Evolutionary conservation across 176 grass and related monocot genomes (phyloP).

Genomic region (Saccharum officinarum): DNA sequence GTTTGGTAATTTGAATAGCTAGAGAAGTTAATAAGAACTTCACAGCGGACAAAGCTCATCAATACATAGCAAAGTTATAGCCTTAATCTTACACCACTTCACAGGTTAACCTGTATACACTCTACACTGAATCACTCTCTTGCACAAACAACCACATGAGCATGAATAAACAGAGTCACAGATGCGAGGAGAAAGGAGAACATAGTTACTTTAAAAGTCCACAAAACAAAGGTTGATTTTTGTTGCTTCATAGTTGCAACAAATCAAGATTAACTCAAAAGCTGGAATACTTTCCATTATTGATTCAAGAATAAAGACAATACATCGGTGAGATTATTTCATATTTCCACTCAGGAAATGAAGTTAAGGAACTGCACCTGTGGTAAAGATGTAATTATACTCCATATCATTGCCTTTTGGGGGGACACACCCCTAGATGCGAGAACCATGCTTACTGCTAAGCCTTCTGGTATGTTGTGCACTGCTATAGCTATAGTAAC

Average conservation of each 20-base stretch:
- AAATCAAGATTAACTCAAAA: background rate
- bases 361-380: slow-evolving; percentile 59
- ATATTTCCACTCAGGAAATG: slow-evolving; percentile 24
- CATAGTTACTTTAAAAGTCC: slow-evolving; percentile 7
- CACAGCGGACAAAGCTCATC: background rate
- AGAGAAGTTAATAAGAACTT: background rate
- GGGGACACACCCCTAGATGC: slow-evolving; percentile 85
- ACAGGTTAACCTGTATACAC: background rate
- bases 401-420: slow-evolving; percentile 97
- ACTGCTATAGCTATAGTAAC: slow-evolving; percentile 96
- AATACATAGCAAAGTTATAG: background rate
- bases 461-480: slow-evolving; percentile 98
- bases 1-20: background rate
- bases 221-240: background rate
- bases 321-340: background rate
- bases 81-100: background rate
- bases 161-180: background rate
- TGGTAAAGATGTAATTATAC: slow-evolving; percentile 95
- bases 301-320: background rate
- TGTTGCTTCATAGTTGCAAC: background rate
- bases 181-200: background rate
- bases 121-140: background rate
- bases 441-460: slow-evolving; percentile 98
- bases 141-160: background rate
- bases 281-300: background rate